Percentiles rank a stretch among this genome's conserved stretches.
These are phyloP conservation scores for Circinella umbellata DNA, from an alignment of 371 early-diverging fungal species.

Conservation along the genomic window DNA sequence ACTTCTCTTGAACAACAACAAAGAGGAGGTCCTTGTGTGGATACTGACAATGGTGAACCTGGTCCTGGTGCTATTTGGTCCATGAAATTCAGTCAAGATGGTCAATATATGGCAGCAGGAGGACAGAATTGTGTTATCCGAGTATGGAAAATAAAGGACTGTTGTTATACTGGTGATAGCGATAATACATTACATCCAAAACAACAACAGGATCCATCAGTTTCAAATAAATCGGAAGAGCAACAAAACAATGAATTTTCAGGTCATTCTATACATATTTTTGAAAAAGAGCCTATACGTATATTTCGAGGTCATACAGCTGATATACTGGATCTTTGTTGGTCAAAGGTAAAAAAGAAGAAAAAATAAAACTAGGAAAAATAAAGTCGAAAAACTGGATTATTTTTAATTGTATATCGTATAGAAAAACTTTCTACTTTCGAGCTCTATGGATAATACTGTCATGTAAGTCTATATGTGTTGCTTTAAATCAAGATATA, in stretches of 20 bases:
- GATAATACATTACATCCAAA: neutral
- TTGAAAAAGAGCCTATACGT: conserved; percentile 68
- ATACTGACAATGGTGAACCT: neutral
- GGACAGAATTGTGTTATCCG: conserved; percentile 77
- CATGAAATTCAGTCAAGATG: conserved; percentile 78
- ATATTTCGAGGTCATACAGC: conserved; percentile 73
- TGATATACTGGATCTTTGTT: conserved; percentile 79
- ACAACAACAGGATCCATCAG: neutral
- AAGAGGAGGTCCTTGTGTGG: neutral
- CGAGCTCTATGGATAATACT: conserved; percentile 85
- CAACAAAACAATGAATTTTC: neutral
- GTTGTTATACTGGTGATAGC: neutral
- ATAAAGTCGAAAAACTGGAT: no score
- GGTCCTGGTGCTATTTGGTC: conserved; percentile 47
- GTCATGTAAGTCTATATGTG: conserved; percentile 53
- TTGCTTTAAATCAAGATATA: neutral
- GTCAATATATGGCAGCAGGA: conserved; percentile 79
- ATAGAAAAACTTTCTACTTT: conserved; percentile 75
- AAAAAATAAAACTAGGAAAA: neutral
- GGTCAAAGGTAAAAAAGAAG: conserved; percentile 72
- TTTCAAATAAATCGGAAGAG: neutral
- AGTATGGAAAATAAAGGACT: conserved; percentile 68
- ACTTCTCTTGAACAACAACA: conserved; percentile 2
- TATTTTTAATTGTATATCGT: no score
- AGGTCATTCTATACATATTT: conserved; percentile 47